Base-by-base conservation (phyloP, 2,329 filamentous ascomycete genomes). In the Cladosporium sp. region DNA sequence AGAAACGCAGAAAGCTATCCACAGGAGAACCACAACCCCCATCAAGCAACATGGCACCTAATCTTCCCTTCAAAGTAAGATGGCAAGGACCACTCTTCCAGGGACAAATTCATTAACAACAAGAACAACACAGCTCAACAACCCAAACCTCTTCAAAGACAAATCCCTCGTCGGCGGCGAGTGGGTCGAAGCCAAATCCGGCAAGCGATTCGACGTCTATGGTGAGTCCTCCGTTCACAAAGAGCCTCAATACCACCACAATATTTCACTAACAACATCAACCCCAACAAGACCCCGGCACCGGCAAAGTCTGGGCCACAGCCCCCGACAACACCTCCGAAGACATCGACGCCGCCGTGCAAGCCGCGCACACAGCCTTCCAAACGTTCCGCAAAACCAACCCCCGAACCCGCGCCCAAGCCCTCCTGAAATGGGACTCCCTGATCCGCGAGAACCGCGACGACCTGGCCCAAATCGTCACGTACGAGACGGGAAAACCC, bases 341-440 rank as follows among this genome's bases (percentile, higher is more conserved):
- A 36, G 84, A 86, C 64, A 82, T 85, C 49, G 77, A 83, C 52
- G 65, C 64, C 4, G 78, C 82, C 1, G 80, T 85, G 6, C 68
- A 79, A 57, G 74, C 76, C 36, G 78, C 83, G 0, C 72, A 84
- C 52, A 67, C 68, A n/a, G 79, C 80, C 3, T 86, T 86, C 58
- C 68, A 80, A 54, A 67, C 67, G 16, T 87, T 79, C 67, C 74
- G 72, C 51, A 82, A 80, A 54, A 67, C 76, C 49, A 84, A 78
- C 55, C 82, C 84, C 0, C 73, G 80, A 13, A 72, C 74, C 46
- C 76, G 83, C 47, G 82, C 83, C 1, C 77, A 84, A 57, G 77
- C 79, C 65, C 69, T 87, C 8, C 66, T 83, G 49, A 80, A 80
- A 64, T 86, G 83, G 82, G 79, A 86, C 64, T 65, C 74, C 3